These are phyloP conservation scores for Dactylonectria estremocensis DNA, from an alignment of 2,329 filamentous ascomycete species.

Conservation along the genomic window DNA sequence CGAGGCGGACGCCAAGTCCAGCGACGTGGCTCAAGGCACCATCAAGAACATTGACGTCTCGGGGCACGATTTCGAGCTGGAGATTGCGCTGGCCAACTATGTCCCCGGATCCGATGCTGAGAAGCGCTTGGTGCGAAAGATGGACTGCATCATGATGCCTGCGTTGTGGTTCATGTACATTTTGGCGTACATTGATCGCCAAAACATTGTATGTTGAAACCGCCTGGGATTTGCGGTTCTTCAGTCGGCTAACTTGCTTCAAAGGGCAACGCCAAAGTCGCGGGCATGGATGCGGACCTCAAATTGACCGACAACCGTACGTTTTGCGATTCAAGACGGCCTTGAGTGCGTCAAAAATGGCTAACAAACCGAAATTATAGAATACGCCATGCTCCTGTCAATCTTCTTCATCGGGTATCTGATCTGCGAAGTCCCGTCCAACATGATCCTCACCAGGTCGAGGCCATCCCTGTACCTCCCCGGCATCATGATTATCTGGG, in stretches of 20 bases:
- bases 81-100: conserved; percentile 47
- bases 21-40: conserved; percentile 24
- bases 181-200: conserved; percentile 50
- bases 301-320: conserved; percentile 56
- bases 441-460: conserved; percentile 66
- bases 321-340: neutral
- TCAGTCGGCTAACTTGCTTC: neutral
- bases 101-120: conserved; percentile 45
- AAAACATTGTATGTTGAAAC: conserved; percentile 46
- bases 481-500: conserved; percentile 65
- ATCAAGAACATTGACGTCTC: conserved; percentile 28
- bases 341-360: neutral
- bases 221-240: neutral
- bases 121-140: conserved; percentile 48
- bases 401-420: conserved; percentile 71
- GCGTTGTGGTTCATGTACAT: conserved; percentile 69
- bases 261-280: conserved; percentile 65
- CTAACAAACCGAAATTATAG: conserved; percentile 5
- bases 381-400: conserved; percentile 66
- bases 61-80: conserved; percentile 41
- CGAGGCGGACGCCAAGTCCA: conserved; percentile 8
- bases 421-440: conserved; percentile 67
- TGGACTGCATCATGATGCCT: conserved; percentile 59
- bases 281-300: conserved; percentile 64
- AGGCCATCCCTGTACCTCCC: conserved; percentile 66